A percentile compares a stretch with the other conserved stretches of the same genome.
These are phyloP conservation scores for Conticribra guillardii DNA, from an alignment of 108 stramenopile genomes.

Conservation along the genomic window DNA sequence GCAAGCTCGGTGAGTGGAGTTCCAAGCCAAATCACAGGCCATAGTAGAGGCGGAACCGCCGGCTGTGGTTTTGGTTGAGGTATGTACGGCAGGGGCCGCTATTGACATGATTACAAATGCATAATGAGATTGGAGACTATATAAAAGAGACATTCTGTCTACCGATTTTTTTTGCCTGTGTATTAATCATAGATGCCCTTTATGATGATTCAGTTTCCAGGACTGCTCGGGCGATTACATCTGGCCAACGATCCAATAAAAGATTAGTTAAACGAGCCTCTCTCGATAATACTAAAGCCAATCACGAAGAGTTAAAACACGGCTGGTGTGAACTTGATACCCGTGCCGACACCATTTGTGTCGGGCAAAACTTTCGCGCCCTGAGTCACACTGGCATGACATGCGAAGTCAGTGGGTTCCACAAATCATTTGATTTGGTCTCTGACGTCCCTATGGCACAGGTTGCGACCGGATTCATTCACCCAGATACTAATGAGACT, in stretches of 20 bases:
- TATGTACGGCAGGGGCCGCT: not conserved
- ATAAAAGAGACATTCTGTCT: not conserved
- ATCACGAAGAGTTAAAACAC: too few species aligned
- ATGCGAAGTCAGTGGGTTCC: not conserved
- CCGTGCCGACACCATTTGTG: slow-evolving; percentile 7
- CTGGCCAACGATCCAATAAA: too few species aligned
- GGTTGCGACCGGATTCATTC: not conserved
- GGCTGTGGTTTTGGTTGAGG: not conserved
- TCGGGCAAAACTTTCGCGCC: not conserved
- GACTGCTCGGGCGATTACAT: too few species aligned
- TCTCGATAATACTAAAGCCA: not conserved
- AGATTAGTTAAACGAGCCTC: not conserved
- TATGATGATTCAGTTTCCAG: too few species aligned
- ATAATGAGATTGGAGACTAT: not conserved
- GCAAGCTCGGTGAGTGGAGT: not conserved
- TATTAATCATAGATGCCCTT: too few species aligned
- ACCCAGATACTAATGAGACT: not conserved
- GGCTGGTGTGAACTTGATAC: slow-evolving; percentile 8
- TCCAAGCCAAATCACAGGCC: not conserved
- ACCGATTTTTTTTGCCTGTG: too few species aligned
- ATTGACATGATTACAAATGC: too few species aligned
- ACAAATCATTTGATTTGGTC: not conserved
- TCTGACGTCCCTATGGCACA: slow-evolving; percentile 1
- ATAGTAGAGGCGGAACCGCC: too few species aligned
- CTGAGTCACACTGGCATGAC: not conserved